These are phyloP conservation scores for Platanthera guangdongensis DNA, from an alignment of 106 monocot genomes.

Conservation along the genomic window DNA sequence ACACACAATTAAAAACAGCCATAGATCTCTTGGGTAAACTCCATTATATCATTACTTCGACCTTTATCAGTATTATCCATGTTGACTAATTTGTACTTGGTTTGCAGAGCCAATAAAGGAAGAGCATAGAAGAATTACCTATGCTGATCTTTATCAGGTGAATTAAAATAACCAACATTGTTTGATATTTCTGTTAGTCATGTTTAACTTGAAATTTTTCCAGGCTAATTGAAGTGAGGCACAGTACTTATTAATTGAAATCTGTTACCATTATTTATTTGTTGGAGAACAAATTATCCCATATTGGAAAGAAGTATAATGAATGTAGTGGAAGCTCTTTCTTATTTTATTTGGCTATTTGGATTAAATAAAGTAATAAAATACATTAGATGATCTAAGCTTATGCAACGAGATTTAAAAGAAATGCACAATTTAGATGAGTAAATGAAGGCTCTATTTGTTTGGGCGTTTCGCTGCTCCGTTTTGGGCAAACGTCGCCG, in stretches of 20 bases:
- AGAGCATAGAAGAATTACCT: constrained; percentile 80
- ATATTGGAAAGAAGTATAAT: not conserved
- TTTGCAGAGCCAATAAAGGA: constrained; percentile 59
- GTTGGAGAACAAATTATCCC: not conserved
- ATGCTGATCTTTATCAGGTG: constrained; percentile 95
- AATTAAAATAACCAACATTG: not conserved
- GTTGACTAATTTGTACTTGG: not conserved
- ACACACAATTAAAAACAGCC: constrained; percentile 65
- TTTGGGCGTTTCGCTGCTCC: too few relatives aligned
- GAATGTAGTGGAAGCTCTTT: too few relatives aligned
- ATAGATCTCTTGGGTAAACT: constrained; percentile 38
- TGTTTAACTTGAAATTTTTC: not conserved
- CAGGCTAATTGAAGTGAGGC: not conserved
- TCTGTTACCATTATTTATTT: not conserved
- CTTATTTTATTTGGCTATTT: too few relatives aligned
- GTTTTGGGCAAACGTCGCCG: too few relatives aligned
- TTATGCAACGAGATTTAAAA: too few relatives aligned
- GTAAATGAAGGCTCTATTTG: too few relatives aligned
- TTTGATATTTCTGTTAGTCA: not conserved
- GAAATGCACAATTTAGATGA: too few relatives aligned
- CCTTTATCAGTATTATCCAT: not conserved
- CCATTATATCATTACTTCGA: not conserved
- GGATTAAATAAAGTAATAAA: too few relatives aligned
- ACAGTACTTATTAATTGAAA: not conserved
- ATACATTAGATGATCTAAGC: too few relatives aligned